Percentiles rank a stretch among this genome's conserved stretches.
These are phyloP conservation scores for Fusarium anthophilum DNA, from an alignment of 2,329 filamentous ascomycete genomes.

Conservation along the genomic window DNA sequence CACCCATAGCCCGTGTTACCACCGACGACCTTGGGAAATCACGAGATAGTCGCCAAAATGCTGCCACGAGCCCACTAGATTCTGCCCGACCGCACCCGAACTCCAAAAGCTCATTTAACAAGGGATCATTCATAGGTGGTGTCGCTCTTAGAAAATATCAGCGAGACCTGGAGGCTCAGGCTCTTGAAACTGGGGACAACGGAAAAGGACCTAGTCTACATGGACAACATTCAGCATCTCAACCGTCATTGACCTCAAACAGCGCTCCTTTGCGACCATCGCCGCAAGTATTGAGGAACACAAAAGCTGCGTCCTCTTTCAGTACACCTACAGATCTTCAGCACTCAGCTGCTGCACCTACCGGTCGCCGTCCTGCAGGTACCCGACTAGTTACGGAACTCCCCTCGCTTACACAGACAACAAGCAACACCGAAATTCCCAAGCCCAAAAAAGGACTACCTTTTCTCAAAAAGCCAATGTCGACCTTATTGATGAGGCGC, in stretches of 20 bases:
- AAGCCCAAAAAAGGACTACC: slow-evolving; percentile 64
- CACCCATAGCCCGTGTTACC: slow-evolving; percentile 61
- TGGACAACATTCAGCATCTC: slow-evolving; percentile 28
- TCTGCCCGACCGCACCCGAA: slow-evolving; percentile 38
- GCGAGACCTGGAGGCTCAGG: slow-evolving; percentile 47
- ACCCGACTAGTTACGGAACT: slow-evolving; percentile 53
- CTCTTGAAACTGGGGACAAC: slow-evolving; percentile 30
- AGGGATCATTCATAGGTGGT: slow-evolving; percentile 63
- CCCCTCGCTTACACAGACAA: slow-evolving; percentile 43
- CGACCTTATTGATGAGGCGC: slow-evolving; percentile 65
- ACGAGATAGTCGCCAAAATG: slow-evolving; percentile 39
- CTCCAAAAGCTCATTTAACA: slow-evolving; percentile 49
- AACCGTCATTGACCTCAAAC: slow-evolving; percentile 28
- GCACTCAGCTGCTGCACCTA: slow-evolving; percentile 40
- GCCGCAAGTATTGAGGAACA: slow-evolving; percentile 40
- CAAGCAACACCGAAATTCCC: slow-evolving; percentile 49
- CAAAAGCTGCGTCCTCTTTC: slow-evolving; percentile 52
- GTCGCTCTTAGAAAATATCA: slow-evolving; percentile 63
- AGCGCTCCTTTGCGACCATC: slow-evolving; percentile 41
- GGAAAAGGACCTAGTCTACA: slow-evolving; percentile 23
- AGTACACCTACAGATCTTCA: slow-evolving; percentile 61
- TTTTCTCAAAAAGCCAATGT: slow-evolving; percentile 69
- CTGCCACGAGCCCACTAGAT: slow-evolving; percentile 36
- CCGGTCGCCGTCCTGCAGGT: slow-evolving; percentile 56
- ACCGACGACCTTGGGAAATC: slow-evolving; percentile 50